These are phyloP conservation scores for Xenoacremonium recifei DNA, from an alignment of 2,329 filamentous ascomycete genomes.

Conservation along the genomic window DNA sequence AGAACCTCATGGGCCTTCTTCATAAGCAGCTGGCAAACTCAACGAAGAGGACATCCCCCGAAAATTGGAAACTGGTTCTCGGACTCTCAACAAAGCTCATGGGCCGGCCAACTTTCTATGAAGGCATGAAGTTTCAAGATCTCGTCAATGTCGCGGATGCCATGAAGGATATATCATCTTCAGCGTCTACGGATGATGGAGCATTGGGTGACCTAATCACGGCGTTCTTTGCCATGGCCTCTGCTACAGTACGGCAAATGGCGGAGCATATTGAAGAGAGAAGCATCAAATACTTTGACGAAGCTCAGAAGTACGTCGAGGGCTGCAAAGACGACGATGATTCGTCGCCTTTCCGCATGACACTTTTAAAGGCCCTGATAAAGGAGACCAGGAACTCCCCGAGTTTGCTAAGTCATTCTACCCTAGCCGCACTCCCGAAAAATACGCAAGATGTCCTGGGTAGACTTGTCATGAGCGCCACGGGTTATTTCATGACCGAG, in stretches of 20 bases:
- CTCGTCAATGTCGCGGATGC: slow-evolving; percentile 34
- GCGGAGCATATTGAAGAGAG: slow-evolving; percentile 41
- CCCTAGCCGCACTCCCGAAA: slow-evolving; percentile 21
- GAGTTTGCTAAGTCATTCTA: slow-evolving; percentile 22
- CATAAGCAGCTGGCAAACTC: slow-evolving; percentile 25
- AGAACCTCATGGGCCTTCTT: slow-evolving; percentile 39
- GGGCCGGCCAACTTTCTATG: slow-evolving; percentile 50
- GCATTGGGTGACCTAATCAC: slow-evolving; percentile 31
- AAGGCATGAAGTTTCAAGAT: slow-evolving; percentile 41
- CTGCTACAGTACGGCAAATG: slow-evolving; percentile 41
- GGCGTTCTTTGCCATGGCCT: slow-evolving; percentile 31
- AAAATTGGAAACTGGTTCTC: slow-evolving; percentile 38
- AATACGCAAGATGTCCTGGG: slow-evolving; percentile 27
- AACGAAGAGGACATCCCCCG: slow-evolving; percentile 23
- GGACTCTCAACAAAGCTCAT: slow-evolving; percentile 49
- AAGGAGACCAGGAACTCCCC: slow-evolving; percentile 27
- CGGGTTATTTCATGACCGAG: slow-evolving; percentile 27
- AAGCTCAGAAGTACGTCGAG: slow-evolving; percentile 24
- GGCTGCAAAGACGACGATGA: slow-evolving; percentile 19
- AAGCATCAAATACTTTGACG: slow-evolving; percentile 39
- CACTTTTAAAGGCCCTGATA: slow-evolving; percentile 35
- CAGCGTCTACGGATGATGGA: slow-evolving; percentile 22
- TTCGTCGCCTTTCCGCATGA: slow-evolving; percentile 32
- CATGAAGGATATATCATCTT: slow-evolving; percentile 26
- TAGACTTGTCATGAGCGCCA: slow-evolving; percentile 23